phyloP scores from a whole-genome alignment of 805 yeast genomes.

The Wickerhamomyces strasburgensis region DNA sequence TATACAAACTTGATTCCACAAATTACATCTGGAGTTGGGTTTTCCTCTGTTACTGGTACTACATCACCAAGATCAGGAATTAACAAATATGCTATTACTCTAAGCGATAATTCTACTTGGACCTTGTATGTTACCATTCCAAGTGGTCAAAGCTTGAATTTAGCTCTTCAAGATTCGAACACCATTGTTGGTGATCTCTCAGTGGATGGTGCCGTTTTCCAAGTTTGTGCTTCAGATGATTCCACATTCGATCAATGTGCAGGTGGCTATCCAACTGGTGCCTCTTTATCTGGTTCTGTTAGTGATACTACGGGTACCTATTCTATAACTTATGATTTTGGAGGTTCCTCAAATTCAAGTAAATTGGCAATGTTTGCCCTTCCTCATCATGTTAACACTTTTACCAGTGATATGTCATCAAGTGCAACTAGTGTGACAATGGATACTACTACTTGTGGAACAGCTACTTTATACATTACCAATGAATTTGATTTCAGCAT shows the following conservation, averaged over 20 bases:
- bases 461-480: conserved; percentile 41
- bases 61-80: conserved; percentile 36
- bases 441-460: conserved; percentile 48
- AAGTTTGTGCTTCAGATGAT: conserved; percentile 52
- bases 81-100: conserved; percentile 49
- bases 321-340: conserved; percentile 36
- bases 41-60: conserved; percentile 41
- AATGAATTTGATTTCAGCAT: conserved; percentile 37
- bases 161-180: conserved; percentile 28
- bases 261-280: conserved; percentile 53
- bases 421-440: conserved; percentile 33
- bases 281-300: conserved; percentile 38
- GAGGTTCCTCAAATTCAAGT: conserved; percentile 43
- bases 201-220: conserved; percentile 49
- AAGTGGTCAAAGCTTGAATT: conserved; percentile 29
- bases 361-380: conserved; percentile 52
- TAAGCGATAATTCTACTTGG: conserved; percentile 61
- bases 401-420: conserved; percentile 27
- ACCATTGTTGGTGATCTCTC: conserved; percentile 39
- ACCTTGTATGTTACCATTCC: conserved; percentile 56
- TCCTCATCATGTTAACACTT: conserved; percentile 57
- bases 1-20: conserved; percentile 50
- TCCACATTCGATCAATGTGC: conserved; percentile 53
- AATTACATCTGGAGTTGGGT: conserved; percentile 61
- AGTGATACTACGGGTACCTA: conserved; percentile 36